Conservation (phyloP, 768 basidiomycete species). For the Podaxis carcinomalis region DNA sequence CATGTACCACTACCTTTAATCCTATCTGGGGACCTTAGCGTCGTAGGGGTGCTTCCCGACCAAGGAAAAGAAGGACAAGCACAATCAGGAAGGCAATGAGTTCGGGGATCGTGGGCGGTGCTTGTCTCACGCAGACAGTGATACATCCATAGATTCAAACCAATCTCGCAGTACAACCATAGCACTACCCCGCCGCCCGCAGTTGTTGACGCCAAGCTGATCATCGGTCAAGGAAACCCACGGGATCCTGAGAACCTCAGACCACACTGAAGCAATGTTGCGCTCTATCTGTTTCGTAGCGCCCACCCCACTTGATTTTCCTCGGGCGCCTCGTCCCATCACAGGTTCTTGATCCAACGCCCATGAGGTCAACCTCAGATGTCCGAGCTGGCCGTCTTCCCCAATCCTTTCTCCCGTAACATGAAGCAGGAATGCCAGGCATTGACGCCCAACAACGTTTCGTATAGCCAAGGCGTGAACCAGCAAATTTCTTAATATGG, state of each 20-base stretch:
- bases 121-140: no score
- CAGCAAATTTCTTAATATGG: background rate
- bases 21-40: background rate
- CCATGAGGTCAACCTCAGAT: background rate
- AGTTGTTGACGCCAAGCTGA: background rate
- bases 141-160: no score
- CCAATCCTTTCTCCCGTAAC: background rate
- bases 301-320: background rate
- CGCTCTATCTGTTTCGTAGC: background rate
- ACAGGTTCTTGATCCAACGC: background rate
- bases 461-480: background rate
- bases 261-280: background rate
- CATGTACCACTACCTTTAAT: background rate
- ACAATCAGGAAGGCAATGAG: background rate
- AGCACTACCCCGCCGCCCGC: background rate
- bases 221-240: background rate
- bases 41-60: background rate
- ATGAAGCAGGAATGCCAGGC: background rate
- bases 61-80: background rate
- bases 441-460: background rate
- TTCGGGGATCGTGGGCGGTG: background rate
- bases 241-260: background rate
- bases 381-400: background rate
- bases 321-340: slow-evolving; percentile 1
- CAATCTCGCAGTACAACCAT: no score